Percentiles rank a stretch among this genome's conserved stretches.
Conservation (phyloP, 306 rosid species). For the Heteromeles arbutifolia region DNA sequence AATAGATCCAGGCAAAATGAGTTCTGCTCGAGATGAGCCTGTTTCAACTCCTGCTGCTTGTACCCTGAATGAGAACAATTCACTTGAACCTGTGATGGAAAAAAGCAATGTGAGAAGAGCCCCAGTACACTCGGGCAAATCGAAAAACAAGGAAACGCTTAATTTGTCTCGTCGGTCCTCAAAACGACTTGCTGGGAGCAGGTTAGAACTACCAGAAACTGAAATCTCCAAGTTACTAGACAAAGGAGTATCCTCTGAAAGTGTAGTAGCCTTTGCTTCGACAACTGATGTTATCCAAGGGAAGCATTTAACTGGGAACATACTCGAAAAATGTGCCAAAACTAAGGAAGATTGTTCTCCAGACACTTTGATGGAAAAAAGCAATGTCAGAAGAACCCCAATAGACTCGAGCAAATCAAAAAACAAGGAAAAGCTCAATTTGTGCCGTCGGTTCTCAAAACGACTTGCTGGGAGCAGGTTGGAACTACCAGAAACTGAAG, state of each 20-base stretch:
- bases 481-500: background rate
- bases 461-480: conserved; percentile 41
- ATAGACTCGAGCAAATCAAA: conserved; percentile 26
- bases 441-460: conserved; percentile 50
- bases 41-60: conserved; percentile 20
- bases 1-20: background rate
- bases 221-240: conserved; percentile 25
- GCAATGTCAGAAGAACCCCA: background rate
- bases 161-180: conserved; percentile 49
- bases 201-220: conserved; percentile 24
- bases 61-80: conserved; percentile 22
- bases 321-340: conserved; percentile 25
- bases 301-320: conserved; percentile 31
- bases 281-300: conserved; percentile 26
- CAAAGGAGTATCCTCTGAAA: conserved; percentile 20
- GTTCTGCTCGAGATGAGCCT: conserved; percentile 19
- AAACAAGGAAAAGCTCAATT: conserved; percentile 27
- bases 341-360: conserved; percentile 21
- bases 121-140: conserved; percentile 19
- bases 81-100: conserved; percentile 8
- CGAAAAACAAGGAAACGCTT: conserved; percentile 20
- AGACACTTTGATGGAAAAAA: conserved; percentile 16
- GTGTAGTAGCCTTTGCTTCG: conserved; percentile 13
- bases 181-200: conserved; percentile 62
- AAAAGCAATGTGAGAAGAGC: conserved; percentile 10